Percentiles rank a stretch among this genome's conserved stretches.
phyloP scores from a whole-genome alignment of 2,329 filamentous ascomycete species.

The Colletotrichum filicis region DNA sequence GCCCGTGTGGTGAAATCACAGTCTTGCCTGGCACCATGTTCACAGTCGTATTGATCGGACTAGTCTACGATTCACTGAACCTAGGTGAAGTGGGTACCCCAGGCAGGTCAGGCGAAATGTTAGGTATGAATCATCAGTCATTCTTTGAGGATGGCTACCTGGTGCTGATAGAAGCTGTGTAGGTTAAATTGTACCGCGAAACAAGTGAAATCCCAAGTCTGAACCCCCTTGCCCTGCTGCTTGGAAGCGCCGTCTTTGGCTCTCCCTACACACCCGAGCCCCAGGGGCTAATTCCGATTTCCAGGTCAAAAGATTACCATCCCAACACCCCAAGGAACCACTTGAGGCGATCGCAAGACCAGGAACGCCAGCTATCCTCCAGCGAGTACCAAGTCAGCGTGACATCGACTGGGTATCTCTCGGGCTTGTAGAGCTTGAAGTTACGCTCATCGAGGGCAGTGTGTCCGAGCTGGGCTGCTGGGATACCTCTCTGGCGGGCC shows the following conservation, averaged over 20 bases:
- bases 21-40: too few species aligned
- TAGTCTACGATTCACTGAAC: too few species aligned
- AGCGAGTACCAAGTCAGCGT: slow-evolving; percentile 4
- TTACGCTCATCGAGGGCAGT: slow-evolving; percentile 53
- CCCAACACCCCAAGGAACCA: neutral
- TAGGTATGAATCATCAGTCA: slow-evolving; percentile 27
- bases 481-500: slow-evolving; percentile 39
- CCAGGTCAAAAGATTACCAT: neutral
- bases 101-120: neutral
- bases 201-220: slow-evolving; percentile 17
- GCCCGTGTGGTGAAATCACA: too few species aligned
- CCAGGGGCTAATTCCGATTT: neutral
- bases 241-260: too few species aligned
- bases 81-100: neutral
- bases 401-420: slow-evolving; percentile 15
- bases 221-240: neutral
- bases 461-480: slow-evolving; percentile 48
- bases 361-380: slow-evolving; percentile 6
- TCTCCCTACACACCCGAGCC: neutral
- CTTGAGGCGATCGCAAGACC: neutral
- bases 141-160: slow-evolving; percentile 27
- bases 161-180: slow-evolving; percentile 24
- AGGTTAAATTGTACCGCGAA: slow-evolving; percentile 31
- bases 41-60: neutral
- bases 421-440: slow-evolving; percentile 37